Evolutionary conservation across 257 asterid species (phyloP), one percentile per base, ranked within the genome.

Genomic region (Lantana camara): DNA sequence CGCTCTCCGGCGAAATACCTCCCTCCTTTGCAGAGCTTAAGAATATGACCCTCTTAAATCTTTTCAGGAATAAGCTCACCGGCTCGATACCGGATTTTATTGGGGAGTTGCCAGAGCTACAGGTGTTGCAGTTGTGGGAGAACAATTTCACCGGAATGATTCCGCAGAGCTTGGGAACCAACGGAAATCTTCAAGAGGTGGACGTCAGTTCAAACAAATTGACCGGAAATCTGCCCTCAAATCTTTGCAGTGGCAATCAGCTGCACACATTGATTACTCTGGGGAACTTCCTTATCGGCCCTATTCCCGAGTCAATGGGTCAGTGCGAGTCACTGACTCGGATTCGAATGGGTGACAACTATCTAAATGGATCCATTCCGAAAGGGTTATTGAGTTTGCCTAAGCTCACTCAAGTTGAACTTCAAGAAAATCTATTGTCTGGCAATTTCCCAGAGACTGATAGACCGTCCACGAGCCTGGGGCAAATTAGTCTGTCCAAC

Each of bases 61-160:
- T 90, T 11, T 93, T 93, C 75, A 63, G 98, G 57, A 93, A 93
- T 57, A 86, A 82, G 83, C 92, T 93, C 19, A 85, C 90, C 24
- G 97, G 98, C 21, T 85, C 95, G 5, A 89, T 93, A 63, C 97
- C 98, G n/a, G 90, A 85, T 30, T 93, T 90, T 63, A 71, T 93
- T 15, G 95, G 76, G 2, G 95, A 87, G 59, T 76, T 90, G 68
- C 96, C 97, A 34, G 75, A 75, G 68, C 79, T 93, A 29, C 85
- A 93, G 68, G 97, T 93, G 32, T 59, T 93, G 80, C 98, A 93
- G 64, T 46, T 93, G 20, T 93, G 98, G 98, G 98, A 93, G 63
- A 93, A 93, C 72, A 93, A 89, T 40, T 93, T 93, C 80, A 90
- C 98, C 16, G 98, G 97, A 14, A 77, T 87, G 29, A 85, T 93